Evolutionary conservation across 495 filamentous ascomycete genomes (phyloP).

Genomic region (Corynascus novoguineensis): DNA sequence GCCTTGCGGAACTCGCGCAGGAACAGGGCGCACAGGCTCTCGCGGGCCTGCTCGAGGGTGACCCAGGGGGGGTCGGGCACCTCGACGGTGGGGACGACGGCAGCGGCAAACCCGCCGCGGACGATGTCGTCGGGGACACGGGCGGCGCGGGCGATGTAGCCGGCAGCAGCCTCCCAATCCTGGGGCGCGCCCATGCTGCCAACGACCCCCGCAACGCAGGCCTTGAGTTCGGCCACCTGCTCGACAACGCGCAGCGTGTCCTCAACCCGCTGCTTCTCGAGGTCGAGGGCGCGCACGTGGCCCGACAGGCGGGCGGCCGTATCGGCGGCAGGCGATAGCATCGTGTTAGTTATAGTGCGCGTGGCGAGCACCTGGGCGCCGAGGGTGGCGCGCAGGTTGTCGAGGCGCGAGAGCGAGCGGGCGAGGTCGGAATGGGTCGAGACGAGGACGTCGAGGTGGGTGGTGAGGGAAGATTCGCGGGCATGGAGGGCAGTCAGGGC

Average conservation of each 20-base stretch:
- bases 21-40: slow-evolving; percentile 82
- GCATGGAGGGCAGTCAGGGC: slow-evolving; percentile 66
- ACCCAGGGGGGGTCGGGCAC: slow-evolving; percentile 86
- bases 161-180: slow-evolving; percentile 96
- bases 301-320: slow-evolving; percentile 83
- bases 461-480: slow-evolving; percentile 69
- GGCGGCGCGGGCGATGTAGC: slow-evolving; percentile 75
- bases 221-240: slow-evolving; percentile 91
- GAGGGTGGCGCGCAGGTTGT: slow-evolving; percentile 80
- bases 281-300: slow-evolving; percentile 78
- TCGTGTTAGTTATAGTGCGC: slow-evolving; percentile 74
- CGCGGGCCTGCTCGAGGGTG: slow-evolving; percentile 79
- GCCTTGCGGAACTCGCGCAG: slow-evolving; percentile 93
- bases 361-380: slow-evolving; percentile 83
- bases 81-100: slow-evolving; percentile 91
- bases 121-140: slow-evolving; percentile 74
- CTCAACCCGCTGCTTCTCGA: slow-evolving; percentile 84
- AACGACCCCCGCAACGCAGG: slow-evolving; percentile 90
- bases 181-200: slow-evolving; percentile 96
- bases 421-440: slow-evolving; percentile 76
- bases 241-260: slow-evolving; percentile 89
- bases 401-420: slow-evolving; percentile 78
- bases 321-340: slow-evolving; percentile 75
- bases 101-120: slow-evolving; percentile 79
- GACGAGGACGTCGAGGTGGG: slow-evolving; percentile 67